Evolutionary conservation across 2,329 filamentous ascomycete species (phyloP), one percentile per base, ranked within the genome.

Genomic region (Ascochyta fabae): DNA sequence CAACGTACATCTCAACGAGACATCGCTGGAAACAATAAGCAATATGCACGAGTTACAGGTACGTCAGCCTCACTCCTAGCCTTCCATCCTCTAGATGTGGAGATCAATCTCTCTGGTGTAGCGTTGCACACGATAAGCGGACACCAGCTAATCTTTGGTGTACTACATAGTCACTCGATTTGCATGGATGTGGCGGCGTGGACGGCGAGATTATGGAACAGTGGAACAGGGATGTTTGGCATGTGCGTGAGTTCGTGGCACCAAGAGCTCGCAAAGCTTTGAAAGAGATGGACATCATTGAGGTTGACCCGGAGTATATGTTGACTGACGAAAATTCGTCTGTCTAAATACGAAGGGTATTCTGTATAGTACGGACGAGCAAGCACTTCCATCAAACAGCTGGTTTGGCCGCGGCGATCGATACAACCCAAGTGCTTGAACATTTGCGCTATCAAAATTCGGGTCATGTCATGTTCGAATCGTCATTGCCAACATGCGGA

Each of bases 221-320:
- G 26, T 54, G 60, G 41, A 73, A 74, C 36, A 36, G 44, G 13
- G 53, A 66, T 1, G 40, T 53, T n/a, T 74, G 71, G 69, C 58
- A 55, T 10, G 69, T 74, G 12, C 55, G 59, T 22, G 49, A 66
- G 16, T 52, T 69, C 29, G 62, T 70, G 24, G 56, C 65, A 19
- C 70, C 72, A 4, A 50, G 48, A 23, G 39, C 59, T 2, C 43
- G 44, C 6, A 31, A 42, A 0, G 27, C 33, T 6, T 35, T 61
- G 12, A 54, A 42, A 10, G 53, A 62, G 34, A 27, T 36, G 4
- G 50, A 52, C 19, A 26, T 67, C 6, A 70, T 75, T 43, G 73
- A 75, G 34, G 71, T 74, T 2, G 73, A 75, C 57, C 70, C 72
- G 0, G 62, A 58, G 6, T 74, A 73, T 38, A 38, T 64, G 53